These are phyloP conservation scores for Paecilomyces fulvus DNA, from an alignment of 2,329 filamentous ascomycete genomes.

Conservation along the genomic window DNA sequence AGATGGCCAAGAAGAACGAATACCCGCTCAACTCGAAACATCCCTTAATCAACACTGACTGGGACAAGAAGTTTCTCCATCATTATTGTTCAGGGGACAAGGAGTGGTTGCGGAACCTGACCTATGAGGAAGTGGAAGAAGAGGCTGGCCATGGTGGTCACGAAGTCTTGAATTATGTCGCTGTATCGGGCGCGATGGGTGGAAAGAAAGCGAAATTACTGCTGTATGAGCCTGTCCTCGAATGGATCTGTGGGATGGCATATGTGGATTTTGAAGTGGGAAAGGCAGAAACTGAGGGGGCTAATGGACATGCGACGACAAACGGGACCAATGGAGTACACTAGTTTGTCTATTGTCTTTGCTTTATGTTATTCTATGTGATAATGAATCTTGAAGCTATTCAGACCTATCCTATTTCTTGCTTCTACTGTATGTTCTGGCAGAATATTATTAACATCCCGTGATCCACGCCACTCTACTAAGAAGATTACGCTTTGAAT, in stretches of 20 bases:
- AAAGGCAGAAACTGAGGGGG: not conserved
- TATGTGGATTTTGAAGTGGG: slow-evolving; percentile 6
- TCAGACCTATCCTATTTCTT: too few species aligned
- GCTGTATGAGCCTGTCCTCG: slow-evolving; percentile 7
- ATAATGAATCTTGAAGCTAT: too few species aligned
- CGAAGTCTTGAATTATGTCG: slow-evolving; percentile 15
- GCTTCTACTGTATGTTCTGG: too few species aligned
- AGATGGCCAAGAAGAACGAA: slow-evolving; percentile 22
- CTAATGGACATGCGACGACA: not conserved
- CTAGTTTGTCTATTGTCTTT: not conserved
- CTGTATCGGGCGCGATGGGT: slow-evolving; percentile 8
- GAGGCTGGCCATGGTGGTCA: slow-evolving; percentile 14
- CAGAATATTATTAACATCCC: too few species aligned
- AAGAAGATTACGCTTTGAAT: too few species aligned
- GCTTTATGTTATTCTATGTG: not conserved
- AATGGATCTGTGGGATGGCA: slow-evolving; percentile 9
- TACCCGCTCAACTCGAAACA: slow-evolving; percentile 22
- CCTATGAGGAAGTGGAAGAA: slow-evolving; percentile 14
- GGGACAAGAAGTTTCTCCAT: slow-evolving; percentile 19
- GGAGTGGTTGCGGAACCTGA: slow-evolving; percentile 12
- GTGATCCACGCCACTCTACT: too few species aligned
- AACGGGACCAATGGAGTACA: not conserved
- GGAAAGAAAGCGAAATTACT: slow-evolving; percentile 5
- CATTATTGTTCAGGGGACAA: slow-evolving; percentile 13
- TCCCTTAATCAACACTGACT: slow-evolving; percentile 20